Percentiles rank a stretch among this genome's conserved stretches.
phyloP scores from a whole-genome alignment of 371 early-diverging fungal genomes.

The Mortierella sp. region DNA sequence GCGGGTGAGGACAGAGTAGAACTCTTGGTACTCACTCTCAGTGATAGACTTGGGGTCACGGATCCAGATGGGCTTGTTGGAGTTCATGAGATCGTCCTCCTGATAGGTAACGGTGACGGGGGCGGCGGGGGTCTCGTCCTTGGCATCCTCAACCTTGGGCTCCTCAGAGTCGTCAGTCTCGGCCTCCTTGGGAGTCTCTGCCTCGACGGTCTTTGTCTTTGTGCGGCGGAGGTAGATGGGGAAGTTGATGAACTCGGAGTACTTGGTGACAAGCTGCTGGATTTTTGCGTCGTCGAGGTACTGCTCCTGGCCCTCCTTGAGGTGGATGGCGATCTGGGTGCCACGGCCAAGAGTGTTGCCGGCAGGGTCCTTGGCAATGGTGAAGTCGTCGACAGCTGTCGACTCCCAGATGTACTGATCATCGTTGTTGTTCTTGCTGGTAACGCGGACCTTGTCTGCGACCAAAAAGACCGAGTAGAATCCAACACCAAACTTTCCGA shows the following conservation, averaged over 20 bases:
- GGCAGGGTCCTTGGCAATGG: constrained; percentile 89
- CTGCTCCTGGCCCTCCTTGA: constrained; percentile 91
- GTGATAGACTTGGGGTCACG: constrained; percentile 83
- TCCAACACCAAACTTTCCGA: constrained; percentile 99
- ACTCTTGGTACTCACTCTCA: constrained; percentile 85
- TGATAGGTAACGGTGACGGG: constrained; percentile 63
- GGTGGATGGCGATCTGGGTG: constrained; percentile 89
- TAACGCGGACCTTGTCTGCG: constrained; percentile 96
- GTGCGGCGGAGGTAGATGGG: constrained; percentile 88
- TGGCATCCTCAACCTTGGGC: constrained; percentile 63
- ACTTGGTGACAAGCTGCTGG: constrained; percentile 80
- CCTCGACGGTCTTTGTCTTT: constrained; percentile 56
- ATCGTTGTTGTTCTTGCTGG: constrained; percentile 88
- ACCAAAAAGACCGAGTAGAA: constrained; percentile 96
- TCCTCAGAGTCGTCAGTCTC: constrained; percentile 67
- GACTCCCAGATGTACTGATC: constrained; percentile 92
- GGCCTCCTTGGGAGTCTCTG: constrained; percentile 57
- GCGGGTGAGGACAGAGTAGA: constrained; percentile 87
- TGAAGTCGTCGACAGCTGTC: constrained; percentile 81
- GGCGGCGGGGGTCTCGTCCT: constrained; percentile 68
- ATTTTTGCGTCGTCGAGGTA: constrained; percentile 81
- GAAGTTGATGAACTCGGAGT: constrained; percentile 95
- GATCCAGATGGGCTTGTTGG: constrained; percentile 95
- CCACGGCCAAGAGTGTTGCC: constrained; percentile 89
- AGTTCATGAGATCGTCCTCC: constrained; percentile 80